phyloP scores from a whole-genome alignment of 1,284 basidiomycete species.

The Sanghuangporus weigelae region DNA sequence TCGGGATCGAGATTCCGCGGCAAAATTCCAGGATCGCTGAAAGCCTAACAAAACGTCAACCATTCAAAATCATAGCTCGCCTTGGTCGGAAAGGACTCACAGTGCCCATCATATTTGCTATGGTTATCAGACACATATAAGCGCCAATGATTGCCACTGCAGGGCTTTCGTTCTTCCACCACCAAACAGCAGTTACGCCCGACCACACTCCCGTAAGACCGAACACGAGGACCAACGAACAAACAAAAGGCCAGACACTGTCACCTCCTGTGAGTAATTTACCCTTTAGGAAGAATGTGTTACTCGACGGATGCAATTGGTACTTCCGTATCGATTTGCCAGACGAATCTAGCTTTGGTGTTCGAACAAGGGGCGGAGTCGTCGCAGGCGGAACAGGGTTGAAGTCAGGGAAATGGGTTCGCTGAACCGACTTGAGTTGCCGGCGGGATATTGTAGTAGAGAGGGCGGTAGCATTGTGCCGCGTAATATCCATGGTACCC shows the following conservation, averaged over 20 bases:
- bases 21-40: constrained; percentile 85
- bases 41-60: constrained; percentile 43
- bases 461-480: background rate
- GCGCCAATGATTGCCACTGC: constrained; percentile 72
- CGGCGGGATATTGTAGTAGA: constrained; percentile 2
- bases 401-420: constrained; percentile 8
- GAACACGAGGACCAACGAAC: constrained; percentile 56
- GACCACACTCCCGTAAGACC: constrained; percentile 76
- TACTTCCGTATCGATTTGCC: constrained; percentile 47
- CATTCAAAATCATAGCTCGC: constrained; percentile 1
- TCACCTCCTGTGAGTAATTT: constrained; percentile 80
- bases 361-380: background rate
- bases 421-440: background rate
- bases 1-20: constrained; percentile 81
- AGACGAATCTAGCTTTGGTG: constrained; percentile 20
- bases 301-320: constrained; percentile 61
- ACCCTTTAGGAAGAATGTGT: constrained; percentile 72
- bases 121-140: constrained; percentile 72
- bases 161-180: constrained; percentile 74
- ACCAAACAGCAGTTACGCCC: constrained; percentile 80
- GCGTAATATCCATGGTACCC: constrained; percentile 12
- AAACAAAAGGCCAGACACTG: constrained; percentile 70
- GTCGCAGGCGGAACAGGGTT: constrained; percentile 8
- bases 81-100: constrained; percentile 36
- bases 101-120: constrained; percentile 73